Base-by-base conservation (phyloP, 23 red algal genomes). In the Cyanidiococcus yangmingshanensis region DNA sequence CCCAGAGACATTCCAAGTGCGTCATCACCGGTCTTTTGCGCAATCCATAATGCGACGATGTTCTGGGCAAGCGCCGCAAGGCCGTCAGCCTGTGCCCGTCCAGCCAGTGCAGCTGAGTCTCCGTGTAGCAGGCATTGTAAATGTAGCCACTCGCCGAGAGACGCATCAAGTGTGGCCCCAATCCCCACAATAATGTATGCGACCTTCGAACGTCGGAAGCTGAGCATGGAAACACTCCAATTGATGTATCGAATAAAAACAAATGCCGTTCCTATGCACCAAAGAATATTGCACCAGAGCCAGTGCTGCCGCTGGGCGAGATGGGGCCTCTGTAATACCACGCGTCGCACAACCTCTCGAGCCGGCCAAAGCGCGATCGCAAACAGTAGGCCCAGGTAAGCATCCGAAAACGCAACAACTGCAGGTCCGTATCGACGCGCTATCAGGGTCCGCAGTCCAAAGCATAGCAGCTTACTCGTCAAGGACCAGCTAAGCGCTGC, bases 351-450 rank as follows among this genome's bases (percentile, higher is more conserved):
- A 2, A 63, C 90, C 50, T 50, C 79, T 1, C 79, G 80, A 2
- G 85, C 81, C 15, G 85, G 85, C 37, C 85, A 82, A 29, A 89
- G 58, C 17, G 79, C 82, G 2, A 89, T 24, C 1, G 85, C 58
- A 31, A 89, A 58, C 39, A 89, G 68, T 40, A 95, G 74, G 41
- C 67, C 45, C 41, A 95, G 67, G 0, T 84, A 77, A 50, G 89
- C 85, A 39, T 95, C 86, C 2, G 79, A 75, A 38, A 83, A 95
- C 39, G 86, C 87, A 33, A 89, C 79, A 27, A 75, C 75, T 16
- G 90, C 85, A 24, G 90, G 90, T 1, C 77, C 68, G 24, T 85
- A 58, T 39, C 77, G 82, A 35, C 90, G 90, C 45, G 86, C 83
- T 24, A 76, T 67, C 45, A 79, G 71, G 38, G 80, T 85, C 74